These are phyloP conservation scores for Blastobotrys raffinosifermentans DNA, from an alignment of 1,139 yeast genomes.

Conservation along the genomic window DNA sequence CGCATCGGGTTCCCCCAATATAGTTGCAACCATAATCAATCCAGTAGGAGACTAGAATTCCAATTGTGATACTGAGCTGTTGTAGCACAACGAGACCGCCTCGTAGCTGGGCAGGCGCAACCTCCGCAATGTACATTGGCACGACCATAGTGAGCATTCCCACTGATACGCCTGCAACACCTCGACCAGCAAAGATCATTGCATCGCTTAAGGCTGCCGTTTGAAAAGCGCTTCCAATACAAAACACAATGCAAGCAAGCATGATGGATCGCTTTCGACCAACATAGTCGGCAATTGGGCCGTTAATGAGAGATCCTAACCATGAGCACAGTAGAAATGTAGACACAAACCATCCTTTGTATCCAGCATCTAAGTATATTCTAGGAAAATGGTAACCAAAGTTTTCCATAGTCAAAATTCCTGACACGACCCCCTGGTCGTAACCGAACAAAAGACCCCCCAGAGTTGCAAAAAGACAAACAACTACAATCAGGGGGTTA, in stretches of 20 bases:
- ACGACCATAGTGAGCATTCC: constrained; percentile 56
- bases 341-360: constrained; percentile 67
- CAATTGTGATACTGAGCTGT: constrained; percentile 56
- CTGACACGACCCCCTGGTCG: constrained; percentile 30
- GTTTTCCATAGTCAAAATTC: constrained; percentile 52
- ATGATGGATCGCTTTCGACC: constrained; percentile 56
- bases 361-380: constrained; percentile 42
- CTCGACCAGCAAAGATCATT: constrained; percentile 60
- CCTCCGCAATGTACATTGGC: constrained; percentile 53
- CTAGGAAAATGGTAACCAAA: constrained; percentile 53
- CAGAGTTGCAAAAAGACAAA: not conserved
- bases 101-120: constrained; percentile 47
- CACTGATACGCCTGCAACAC: constrained; percentile 52
- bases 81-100: constrained; percentile 48
- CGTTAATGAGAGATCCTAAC: constrained; percentile 32
- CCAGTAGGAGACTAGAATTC: constrained; percentile 53
- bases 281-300: constrained; percentile 47
- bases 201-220: constrained; percentile 68
- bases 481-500: too few species aligned
- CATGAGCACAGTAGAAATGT: constrained; percentile 24
- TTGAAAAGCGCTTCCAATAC: constrained; percentile 77
- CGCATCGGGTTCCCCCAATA: constrained; percentile 34
- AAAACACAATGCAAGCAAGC: constrained; percentile 66
- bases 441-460: constrained; percentile 18
- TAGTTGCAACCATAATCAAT: constrained; percentile 55